Percentiles rank a stretch among this genome's conserved stretches.
Evolutionary conservation across 495 filamentous ascomycete genomes (phyloP).

Genomic region (Ascobolus immersus): DNA sequence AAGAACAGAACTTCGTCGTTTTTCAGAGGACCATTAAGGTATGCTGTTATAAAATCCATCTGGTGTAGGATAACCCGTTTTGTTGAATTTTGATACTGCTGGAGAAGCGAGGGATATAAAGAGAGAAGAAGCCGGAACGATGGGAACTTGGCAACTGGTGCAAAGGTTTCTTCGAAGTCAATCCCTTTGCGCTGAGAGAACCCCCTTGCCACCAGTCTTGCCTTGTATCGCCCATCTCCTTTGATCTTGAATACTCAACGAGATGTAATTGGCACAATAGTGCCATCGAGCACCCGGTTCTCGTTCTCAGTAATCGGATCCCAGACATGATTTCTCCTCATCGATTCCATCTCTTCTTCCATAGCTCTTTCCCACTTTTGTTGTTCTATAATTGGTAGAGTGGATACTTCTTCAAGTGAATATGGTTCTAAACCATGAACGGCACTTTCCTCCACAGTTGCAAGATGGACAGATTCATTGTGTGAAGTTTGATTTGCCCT

Average conservation of each 20-base stretch:
- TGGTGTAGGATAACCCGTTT: conserved; percentile 3
- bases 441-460: neutral
- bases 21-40: conserved; percentile 4
- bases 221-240: conserved; percentile 6
- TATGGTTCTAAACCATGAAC: no score
- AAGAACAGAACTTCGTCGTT: conserved; percentile 3
- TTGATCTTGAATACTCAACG: conserved; percentile 8
- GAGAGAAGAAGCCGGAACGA: conserved; percentile 6
- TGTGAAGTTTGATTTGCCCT: neutral
- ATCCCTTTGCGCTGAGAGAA: conserved; percentile 7
- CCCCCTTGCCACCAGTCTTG: conserved; percentile 4
- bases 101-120: no score
- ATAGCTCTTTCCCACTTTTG: conserved; percentile 1
- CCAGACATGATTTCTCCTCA: conserved; percentile 1
- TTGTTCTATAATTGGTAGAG: neutral
- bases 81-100: neutral
- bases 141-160: conserved; percentile 2
- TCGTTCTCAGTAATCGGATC: neutral
- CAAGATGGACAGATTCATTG: neutral
- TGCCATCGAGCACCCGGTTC: neutral
- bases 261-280: conserved; percentile 3
- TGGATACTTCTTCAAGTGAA: neutral
- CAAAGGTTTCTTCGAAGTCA: conserved; percentile 9
- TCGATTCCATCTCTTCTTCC: neutral
- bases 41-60: conserved; percentile 7